A percentile compares a stretch with the other conserved stretches of the same genome.
These are phyloP conservation scores for Boletus semigastroideus DNA, from an alignment of 1,284 basidiomycete species.

Conservation along the genomic window DNA sequence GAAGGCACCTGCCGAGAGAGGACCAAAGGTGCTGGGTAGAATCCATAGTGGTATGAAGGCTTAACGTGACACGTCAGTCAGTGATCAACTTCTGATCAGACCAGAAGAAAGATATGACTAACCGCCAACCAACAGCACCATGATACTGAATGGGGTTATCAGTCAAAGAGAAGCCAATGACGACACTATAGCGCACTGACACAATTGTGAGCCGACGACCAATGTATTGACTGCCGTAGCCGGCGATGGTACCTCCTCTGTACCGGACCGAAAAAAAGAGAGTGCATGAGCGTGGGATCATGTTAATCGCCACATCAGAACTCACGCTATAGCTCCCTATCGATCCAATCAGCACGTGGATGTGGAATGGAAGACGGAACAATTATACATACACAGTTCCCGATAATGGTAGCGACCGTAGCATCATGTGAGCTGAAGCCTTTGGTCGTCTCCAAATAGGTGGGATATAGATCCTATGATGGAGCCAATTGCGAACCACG, in stretches of 20 bases:
- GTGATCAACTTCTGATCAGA: too few species aligned
- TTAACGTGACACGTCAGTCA: background rate
- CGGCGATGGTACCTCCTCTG: conserved; percentile 77
- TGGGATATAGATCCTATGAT: conserved; percentile 71
- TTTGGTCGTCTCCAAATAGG: conserved; percentile 69
- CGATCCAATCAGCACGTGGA: conserved; percentile 14
- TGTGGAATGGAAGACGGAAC: background rate
- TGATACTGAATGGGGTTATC: conserved; percentile 40
- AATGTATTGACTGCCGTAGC: conserved; percentile 78
- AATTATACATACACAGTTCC: conserved; percentile 62
- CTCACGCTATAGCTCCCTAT: conserved; percentile 71
- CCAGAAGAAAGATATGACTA: background rate
- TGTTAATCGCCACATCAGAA: background rate
- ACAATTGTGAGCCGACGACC: conserved; percentile 88
- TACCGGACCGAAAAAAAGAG: conserved; percentile 21
- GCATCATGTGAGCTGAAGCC: conserved; percentile 58
- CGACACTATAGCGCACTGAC: conserved; percentile 34
- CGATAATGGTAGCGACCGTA: conserved; percentile 89
- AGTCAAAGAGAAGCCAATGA: background rate
- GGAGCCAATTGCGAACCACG: background rate
- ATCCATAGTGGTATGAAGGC: conserved; percentile 87
- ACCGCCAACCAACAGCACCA: conserved; percentile 54
- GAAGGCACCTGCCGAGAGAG: conserved; percentile 77
- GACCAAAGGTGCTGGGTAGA: conserved; percentile 64
- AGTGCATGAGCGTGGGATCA: background rate